Base-by-base conservation (phyloP, 768 basidiomycete species). In the Gymnopilus dilepis region DNA sequence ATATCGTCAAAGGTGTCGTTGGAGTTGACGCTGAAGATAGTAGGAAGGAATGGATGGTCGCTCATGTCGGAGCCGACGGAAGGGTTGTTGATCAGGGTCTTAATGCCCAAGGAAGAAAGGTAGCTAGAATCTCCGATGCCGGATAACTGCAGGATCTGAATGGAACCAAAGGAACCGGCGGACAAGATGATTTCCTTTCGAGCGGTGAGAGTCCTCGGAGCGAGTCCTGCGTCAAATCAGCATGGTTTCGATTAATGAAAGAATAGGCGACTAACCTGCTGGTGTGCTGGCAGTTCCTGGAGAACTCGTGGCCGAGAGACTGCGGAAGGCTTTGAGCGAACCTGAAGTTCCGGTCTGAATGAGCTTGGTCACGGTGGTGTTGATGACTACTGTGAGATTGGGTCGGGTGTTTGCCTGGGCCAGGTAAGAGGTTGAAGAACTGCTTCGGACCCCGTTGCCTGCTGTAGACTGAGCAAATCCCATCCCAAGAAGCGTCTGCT, bases 41-140 rank as follows among this genome's bases (percentile, higher is more conserved):
- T 72, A 21, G 70, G 62, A 12, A 72, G 58, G 26, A 70, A 40
- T 12, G 69, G 58, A 53, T 82, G 79, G 59, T 82, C 83, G 50
- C 77, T 77, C 22, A 86, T 70, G 65, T 84, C 84, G 65, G 77
- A 74, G 2, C 82, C 82, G n/a, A 84, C 81, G 6, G 74, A 76
- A 0, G 76, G 73, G 37, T 78, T 72, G 47, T 80, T 67, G 22
- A 82, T 67, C 56, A 80, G 57, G 9, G 74, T 65, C 12, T 52
- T 56, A 62, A 85, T 82, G 1, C 76, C 78, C n/a, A 81, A 67
- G 0, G 68, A 54, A 0, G 58, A 41, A 6, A 86, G 74, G 17
- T 76, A 69, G 0, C 58, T 48, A 6, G 68, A 58, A 56, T 77
- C 74, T 6, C 84, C 84, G 56, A 85, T 80, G 2, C 74, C 74